phyloP scores from a whole-genome alignment of 768 basidiomycete species.

The Trametopsis cervina region DNA sequence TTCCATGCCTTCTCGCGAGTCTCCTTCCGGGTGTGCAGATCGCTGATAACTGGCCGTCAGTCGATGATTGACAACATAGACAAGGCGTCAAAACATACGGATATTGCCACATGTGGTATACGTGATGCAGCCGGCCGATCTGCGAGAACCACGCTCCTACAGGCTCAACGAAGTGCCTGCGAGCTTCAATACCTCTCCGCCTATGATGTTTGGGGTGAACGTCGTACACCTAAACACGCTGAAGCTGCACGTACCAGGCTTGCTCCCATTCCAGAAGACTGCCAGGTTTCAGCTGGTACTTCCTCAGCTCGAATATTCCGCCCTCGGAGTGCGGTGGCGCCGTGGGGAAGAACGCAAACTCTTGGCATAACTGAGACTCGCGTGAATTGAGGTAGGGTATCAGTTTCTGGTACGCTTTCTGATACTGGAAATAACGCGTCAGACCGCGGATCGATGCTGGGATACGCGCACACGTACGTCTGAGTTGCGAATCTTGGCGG shows the following conservation, averaged over 20 bases:
- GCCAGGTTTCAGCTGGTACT: constrained; percentile 84
- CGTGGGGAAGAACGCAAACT: constrained; percentile 94
- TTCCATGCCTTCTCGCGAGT: constrained; percentile 89
- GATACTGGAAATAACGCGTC: constrained; percentile 39
- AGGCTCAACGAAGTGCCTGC: constrained; percentile 78
- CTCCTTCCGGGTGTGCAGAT: constrained; percentile 75
- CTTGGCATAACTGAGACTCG: constrained; percentile 75
- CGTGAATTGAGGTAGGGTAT: constrained; percentile 72
- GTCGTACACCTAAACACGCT: background rate
- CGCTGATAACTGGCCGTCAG: constrained; percentile 32
- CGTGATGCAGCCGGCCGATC: constrained; percentile 76
- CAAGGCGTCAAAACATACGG: constrained; percentile 40
- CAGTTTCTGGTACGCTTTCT: constrained; percentile 62
- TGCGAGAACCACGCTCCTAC: constrained; percentile 93
- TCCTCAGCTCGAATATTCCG: constrained; percentile 90
- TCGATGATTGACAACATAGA: constrained; percentile 3
- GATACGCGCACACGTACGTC: constrained; percentile 40
- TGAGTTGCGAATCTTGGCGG: constrained; percentile 52
- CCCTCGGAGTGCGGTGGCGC: constrained; percentile 81
- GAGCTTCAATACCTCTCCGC: constrained; percentile 92
- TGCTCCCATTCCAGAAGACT: constrained; percentile 92
- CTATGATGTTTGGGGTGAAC: constrained; percentile 30
- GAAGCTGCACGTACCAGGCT: constrained; percentile 55
- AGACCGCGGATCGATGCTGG: constrained; percentile 1
- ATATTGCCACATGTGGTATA: constrained; percentile 98